phyloP scores from a whole-genome alignment of 139 green algal species.

The Tetraselmis striata region DNA sequence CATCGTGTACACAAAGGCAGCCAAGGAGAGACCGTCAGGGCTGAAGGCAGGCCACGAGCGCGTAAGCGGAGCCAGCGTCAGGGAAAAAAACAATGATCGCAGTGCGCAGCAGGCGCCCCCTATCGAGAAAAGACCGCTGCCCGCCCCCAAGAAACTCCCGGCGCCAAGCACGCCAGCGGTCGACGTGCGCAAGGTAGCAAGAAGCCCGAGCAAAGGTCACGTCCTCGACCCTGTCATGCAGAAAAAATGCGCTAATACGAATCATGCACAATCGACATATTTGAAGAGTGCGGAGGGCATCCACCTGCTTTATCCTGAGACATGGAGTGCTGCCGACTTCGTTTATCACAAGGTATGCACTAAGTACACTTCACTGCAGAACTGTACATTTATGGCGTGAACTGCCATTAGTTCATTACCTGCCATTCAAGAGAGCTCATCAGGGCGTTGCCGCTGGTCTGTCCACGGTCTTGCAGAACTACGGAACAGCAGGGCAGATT shows the following conservation, averaged over 20 bases:
- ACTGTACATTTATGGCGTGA: too few species aligned
- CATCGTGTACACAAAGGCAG: background rate
- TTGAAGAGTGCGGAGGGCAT: background rate
- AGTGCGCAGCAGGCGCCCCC: too few species aligned
- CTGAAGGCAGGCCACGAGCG: background rate
- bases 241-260: background rate
- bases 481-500: background rate
- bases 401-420: too few species aligned
- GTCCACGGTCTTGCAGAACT: too few species aligned
- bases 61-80: background rate
- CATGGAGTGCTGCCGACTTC: background rate
- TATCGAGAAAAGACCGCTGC: too few species aligned
- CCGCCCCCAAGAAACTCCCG: too few species aligned
- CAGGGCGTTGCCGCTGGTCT: too few species aligned
- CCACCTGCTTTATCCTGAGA: background rate
- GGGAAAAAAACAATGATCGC: too few species aligned
- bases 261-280: background rate
- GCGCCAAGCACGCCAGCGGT: too few species aligned
- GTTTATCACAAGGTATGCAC: background rate
- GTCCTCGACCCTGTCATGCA: background rate
- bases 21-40: background rate
- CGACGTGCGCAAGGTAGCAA: background rate
- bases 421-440: too few species aligned
- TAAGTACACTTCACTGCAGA: too few species aligned
- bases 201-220: background rate